Evolutionary conservation across 2,329 filamentous ascomycete genomes (phyloP), one percentile per base, ranked within the genome.

Genomic region (Aspergillus sp.): DNA sequence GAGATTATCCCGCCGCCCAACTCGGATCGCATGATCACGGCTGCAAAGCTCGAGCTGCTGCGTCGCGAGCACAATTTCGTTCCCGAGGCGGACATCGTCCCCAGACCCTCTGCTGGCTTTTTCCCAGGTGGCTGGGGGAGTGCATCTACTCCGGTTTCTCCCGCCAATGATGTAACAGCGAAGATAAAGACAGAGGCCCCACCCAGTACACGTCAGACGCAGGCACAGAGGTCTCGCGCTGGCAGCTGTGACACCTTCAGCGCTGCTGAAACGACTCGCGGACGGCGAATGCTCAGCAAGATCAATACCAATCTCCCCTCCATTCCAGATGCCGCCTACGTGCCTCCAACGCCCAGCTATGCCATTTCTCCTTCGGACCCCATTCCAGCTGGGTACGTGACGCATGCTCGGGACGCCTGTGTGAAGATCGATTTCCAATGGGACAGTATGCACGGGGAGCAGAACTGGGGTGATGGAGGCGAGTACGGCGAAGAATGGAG

Each of bases 401-500:
- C 91, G 0, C 95, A 99, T 77, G 94, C 94, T 8, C 87, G 92
- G 63, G 92, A 98, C 72, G 87, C 89, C 12, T 98, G 92, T 71
- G 83, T 91, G 5, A 85, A 90, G 54, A 84, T 97, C n/a, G 95
- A 99, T 76, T 96, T 91, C 70, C 90, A 94, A 69, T 99, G 95
- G 94, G 93, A 99, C 72, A 97, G 93, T 61, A 94, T 93, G 83
- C 85, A 90, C 13, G 80, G 84, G 2, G 87, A 91, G 0, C 83
- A 91, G 47, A 82, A 88, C 63, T 98, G 95, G 90, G 94, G 93
- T 6, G 88, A 92, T 69, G 94, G 94, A 9, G 95, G 94, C 41
- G 85, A 89, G 47, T 91, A 91, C 68, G 92, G 91, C 1, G 95
- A 99, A 76, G 95, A 98, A 76, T 99, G 95, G 95, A 90, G 91